A percentile compares a stretch with the other conserved stretches of the same genome.
Conservation (phyloP, 768 basidiomycete species). For the Holtermanniella nyarrowii region DNA sequence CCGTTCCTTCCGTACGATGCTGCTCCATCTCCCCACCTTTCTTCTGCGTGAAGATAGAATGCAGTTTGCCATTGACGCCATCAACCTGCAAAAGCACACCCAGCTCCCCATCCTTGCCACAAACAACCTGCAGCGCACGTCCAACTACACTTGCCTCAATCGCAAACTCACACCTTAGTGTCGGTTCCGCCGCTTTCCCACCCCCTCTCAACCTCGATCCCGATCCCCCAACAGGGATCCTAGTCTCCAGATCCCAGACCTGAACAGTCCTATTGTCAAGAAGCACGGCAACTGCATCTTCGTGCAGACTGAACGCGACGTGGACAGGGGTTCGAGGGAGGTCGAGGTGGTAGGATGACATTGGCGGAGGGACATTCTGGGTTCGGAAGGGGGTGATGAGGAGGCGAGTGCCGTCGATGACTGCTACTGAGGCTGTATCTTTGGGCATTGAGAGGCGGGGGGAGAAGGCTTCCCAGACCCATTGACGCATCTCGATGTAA, state of each 20-base stretch:
- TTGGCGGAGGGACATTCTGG: conserved; percentile 97
- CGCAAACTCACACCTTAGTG: conserved; percentile 11
- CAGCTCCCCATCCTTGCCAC: conserved; percentile 17
- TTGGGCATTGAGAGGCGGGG: conserved; percentile 54
- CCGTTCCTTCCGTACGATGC: not conserved
- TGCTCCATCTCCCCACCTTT: not conserved
- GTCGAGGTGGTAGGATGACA: conserved; percentile 57
- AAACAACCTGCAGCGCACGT: conserved; percentile 14
- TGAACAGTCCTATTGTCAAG: conserved; percentile 62
- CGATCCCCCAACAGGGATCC: conserved; percentile 41
- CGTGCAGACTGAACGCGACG: conserved; percentile 51
- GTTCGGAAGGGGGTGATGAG: conserved; percentile 85
- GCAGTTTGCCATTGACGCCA: conserved; percentile 1
- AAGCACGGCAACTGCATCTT: conserved; percentile 56
- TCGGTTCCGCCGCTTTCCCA: conserved; percentile 36
- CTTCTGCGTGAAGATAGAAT: conserved; percentile 1
- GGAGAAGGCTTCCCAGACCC: conserved; percentile 67
- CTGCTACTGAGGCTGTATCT: conserved; percentile 77
- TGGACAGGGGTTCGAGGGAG: conserved; percentile 52
- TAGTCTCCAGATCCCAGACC: conserved; percentile 60
- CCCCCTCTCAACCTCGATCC: conserved; percentile 30
- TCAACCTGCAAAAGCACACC: conserved; percentile 13
- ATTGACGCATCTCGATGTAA: conserved; percentile 48
- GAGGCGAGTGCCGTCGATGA: conserved; percentile 69
- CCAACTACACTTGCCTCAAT: conserved; percentile 13